A percentile compares a stretch with the other conserved stretches of the same genome.
phyloP scores from a whole-genome alignment of 148 eudicot genomes.

The Silene latifolia region DNA sequence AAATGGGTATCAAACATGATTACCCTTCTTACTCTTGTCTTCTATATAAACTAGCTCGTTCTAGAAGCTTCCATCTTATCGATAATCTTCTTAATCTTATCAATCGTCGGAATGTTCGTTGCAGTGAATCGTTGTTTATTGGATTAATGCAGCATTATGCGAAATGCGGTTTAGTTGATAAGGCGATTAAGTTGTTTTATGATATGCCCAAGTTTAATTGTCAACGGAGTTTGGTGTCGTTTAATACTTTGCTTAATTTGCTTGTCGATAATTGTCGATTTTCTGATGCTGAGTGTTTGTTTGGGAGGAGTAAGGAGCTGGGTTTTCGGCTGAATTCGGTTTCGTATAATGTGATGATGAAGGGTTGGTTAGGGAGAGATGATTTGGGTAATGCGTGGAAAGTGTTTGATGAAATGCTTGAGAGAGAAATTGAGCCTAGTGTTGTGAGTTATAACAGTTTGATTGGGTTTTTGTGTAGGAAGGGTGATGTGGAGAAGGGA shows the following conservation, averaged over 20 bases:
- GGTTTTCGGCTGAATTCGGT: slow-evolving; percentile 66
- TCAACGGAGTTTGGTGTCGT: slow-evolving; percentile 50
- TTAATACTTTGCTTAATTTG: slow-evolving; percentile 72
- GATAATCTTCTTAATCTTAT: slow-evolving; percentile 45
- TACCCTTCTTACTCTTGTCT: slow-evolving; percentile 89
- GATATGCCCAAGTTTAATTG: slow-evolving; percentile 60
- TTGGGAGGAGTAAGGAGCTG: slow-evolving; percentile 39
- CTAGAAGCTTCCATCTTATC: slow-evolving; percentile 43
- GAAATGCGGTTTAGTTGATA: slow-evolving; percentile 42
- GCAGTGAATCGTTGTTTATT: slow-evolving; percentile 63
- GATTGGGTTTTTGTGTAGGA: slow-evolving; percentile 74
- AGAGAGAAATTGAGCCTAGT: slow-evolving; percentile 57
- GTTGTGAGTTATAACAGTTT: slow-evolving; percentile 73
- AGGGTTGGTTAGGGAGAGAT: slow-evolving; percentile 57
- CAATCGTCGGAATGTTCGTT: slow-evolving; percentile 44
- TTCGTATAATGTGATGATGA: slow-evolving; percentile 69
- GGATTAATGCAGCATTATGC: slow-evolving; percentile 73
- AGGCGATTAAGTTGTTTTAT: slow-evolving; percentile 54
- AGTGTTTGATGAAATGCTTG: slow-evolving; percentile 94
- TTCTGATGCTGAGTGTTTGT: slow-evolving; percentile 46
- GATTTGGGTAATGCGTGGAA: slow-evolving; percentile 56
- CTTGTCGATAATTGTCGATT: slow-evolving; percentile 52
- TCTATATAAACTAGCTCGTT: slow-evolving; percentile 72
- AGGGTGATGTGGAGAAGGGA: slow-evolving; percentile 59
- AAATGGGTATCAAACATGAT: slow-evolving; percentile 60